phyloP scores from a whole-genome alignment of 768 basidiomycete species.

The Macrolepiota dolichaula region DNA sequence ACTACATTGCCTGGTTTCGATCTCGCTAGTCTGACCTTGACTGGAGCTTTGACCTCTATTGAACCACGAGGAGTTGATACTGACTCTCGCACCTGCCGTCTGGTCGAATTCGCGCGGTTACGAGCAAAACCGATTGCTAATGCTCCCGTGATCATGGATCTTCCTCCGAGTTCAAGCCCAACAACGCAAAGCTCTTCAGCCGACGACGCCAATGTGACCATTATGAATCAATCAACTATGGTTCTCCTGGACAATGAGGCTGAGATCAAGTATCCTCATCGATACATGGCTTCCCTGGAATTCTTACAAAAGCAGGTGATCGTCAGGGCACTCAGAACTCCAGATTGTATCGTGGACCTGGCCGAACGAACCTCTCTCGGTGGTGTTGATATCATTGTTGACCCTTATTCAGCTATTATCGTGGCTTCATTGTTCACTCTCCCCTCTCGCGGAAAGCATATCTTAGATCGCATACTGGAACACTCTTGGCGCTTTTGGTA shows the following conservation, averaged over 20 bases:
- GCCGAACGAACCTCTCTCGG: conserved; percentile 61
- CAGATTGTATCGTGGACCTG: conserved; percentile 47
- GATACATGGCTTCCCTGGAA: conserved; percentile 67
- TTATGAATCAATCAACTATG: conserved; percentile 45
- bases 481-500: conserved; percentile 63
- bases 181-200: conserved; percentile 27
- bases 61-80: conserved; percentile 18
- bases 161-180: conserved; percentile 8
- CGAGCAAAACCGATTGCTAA: conserved; percentile 32
- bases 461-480: conserved; percentile 40
- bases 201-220: conserved; percentile 18
- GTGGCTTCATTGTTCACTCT: conserved; percentile 45
- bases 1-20: background rate
- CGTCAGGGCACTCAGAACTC: conserved; percentile 45
- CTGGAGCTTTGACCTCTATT: background rate
- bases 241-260: conserved; percentile 30
- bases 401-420: conserved; percentile 56
- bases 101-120: conserved; percentile 35
- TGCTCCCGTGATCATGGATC: conserved; percentile 4
- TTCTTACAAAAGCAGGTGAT: conserved; percentile 67
- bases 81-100: conserved; percentile 27
- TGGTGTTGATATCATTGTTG: conserved; percentile 65
- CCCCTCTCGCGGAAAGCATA: conserved; percentile 43
- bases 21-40: background rate
- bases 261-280: conserved; percentile 39